Base-by-base conservation (phyloP, 495 filamentous ascomycete species). In the Pyrenula aspistea region DNA sequence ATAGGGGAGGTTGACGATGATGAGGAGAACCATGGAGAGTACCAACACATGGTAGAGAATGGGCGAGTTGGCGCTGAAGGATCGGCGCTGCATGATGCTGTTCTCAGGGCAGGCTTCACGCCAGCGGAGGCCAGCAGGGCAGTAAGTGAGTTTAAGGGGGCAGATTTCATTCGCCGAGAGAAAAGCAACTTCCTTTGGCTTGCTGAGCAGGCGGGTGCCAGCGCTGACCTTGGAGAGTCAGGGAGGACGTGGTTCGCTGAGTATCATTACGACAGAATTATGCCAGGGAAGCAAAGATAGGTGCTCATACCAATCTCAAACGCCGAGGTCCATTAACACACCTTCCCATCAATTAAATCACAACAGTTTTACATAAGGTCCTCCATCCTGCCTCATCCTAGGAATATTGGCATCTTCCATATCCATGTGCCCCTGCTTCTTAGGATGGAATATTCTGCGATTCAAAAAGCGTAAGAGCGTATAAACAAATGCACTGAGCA, bases 21-120 rank as follows among this genome's bases (percentile, higher is more conserved):
- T 52, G 70, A 74, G 53, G 72, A 73, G 31, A 62, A 71, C 22
- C 72, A 72, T 58, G 70, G 71, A 2, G 71, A 73, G 12, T 74
- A 68, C 56, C 71, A 73, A 57, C 63, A 55, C 1, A 51, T 62
- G 57, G 64, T 67, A 51, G 60, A 60, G 20, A 42, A 42, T 42
- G 8, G 31, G 15, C 4, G 8, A 42, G 15, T 4, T 15, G 31
- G 15, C 4, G 31, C 31, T 8, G 31, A 42, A 15, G 15, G 31
- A 15, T 42, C 31, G 15, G 31, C 31, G 31, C 31, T 42, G 15
- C 4, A 15, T 8, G 31, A 42, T 4, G 31, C 31, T 15, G 15
- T 42, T 42, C 15, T 15, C 15, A 42, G 15, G 15, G 15, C 31
- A 8, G 15, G 31, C 8, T 42, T 42, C 15, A 42, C 31, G 4